Conservation (phyloP, 2,329 filamentous ascomycete species). For the Passalora sequoiae region DNA sequence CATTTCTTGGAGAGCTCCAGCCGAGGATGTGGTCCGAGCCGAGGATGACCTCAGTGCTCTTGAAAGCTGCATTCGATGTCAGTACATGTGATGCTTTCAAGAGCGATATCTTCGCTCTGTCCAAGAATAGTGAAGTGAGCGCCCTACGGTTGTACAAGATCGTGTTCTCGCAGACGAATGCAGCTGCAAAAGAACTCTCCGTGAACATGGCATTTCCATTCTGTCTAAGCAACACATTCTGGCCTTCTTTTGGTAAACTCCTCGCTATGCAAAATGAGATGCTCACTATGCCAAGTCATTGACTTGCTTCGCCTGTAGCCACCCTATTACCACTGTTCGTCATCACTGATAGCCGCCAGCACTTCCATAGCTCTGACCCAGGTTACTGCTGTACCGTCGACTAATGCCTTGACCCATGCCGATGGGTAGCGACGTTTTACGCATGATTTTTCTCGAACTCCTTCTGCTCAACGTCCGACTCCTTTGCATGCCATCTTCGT, state of each 20-base stretch:
- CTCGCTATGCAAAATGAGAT: neutral
- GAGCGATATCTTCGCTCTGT: no score
- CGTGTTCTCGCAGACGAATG: no score
- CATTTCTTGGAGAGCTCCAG: neutral
- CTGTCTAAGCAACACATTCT: no score
- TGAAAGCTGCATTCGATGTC: no score
- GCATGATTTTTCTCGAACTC: constrained; percentile 32
- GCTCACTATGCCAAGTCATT: neutral
- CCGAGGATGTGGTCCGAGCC: neutral
- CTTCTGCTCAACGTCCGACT: constrained; percentile 19
- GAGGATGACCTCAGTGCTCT: neutral
- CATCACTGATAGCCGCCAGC: constrained; percentile 20
- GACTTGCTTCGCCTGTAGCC: neutral
- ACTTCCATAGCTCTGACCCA: constrained; percentile 38
- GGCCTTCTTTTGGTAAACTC: neutral
- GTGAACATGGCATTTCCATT: no score
- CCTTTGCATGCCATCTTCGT: neutral
- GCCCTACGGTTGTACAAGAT: no score
- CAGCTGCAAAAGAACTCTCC: no score
- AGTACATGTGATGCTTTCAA: no score
- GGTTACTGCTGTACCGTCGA: constrained; percentile 42
- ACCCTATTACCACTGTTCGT: neutral
- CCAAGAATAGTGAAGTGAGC: no score
- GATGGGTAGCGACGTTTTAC: constrained; percentile 41
- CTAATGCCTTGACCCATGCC: constrained; percentile 45